These are phyloP conservation scores for Lachnum nothofagi DNA, from an alignment of 2,329 filamentous ascomycete genomes.

Conservation along the genomic window DNA sequence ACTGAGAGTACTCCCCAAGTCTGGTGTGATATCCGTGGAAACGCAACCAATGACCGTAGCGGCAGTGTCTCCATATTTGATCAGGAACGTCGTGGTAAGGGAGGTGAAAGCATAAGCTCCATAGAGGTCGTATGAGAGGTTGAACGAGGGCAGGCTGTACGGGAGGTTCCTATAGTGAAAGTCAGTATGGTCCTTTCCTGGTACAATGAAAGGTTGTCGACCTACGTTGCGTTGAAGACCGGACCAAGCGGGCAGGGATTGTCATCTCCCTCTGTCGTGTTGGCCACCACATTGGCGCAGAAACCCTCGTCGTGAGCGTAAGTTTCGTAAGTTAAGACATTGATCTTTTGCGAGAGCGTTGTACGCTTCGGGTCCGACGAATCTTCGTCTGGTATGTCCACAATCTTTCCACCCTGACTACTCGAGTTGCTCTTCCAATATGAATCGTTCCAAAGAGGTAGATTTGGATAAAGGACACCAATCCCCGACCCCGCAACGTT, in stretches of 20 bases:
- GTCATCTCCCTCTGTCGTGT: no score
- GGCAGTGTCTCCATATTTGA: slow-evolving; percentile 67
- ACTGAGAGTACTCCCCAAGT: slow-evolving; percentile 64
- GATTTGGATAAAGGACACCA: slow-evolving; percentile 39
- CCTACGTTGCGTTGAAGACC: slow-evolving; percentile 56
- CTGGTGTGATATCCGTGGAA: slow-evolving; percentile 76
- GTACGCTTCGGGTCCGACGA: slow-evolving; percentile 51
- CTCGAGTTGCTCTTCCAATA: slow-evolving; percentile 55
- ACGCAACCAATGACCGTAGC: slow-evolving; percentile 71
- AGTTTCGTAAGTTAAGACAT: slow-evolving; percentile 73
- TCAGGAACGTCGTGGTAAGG: slow-evolving; percentile 65
- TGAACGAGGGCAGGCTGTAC: slow-evolving; percentile 63
- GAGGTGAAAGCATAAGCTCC: slow-evolving; percentile 86
- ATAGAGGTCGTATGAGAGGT: slow-evolving; percentile 65
- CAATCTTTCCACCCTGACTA: slow-evolving; percentile 68
- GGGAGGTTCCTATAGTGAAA: slow-evolving; percentile 33
- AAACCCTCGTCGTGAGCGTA: slow-evolving; percentile 56
- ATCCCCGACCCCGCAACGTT: slow-evolving; percentile 72
- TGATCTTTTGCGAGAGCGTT: slow-evolving; percentile 66
- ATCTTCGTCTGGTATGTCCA: slow-evolving; percentile 41
- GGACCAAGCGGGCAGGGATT: slow-evolving; percentile 70
- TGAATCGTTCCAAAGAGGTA: slow-evolving; percentile 56
- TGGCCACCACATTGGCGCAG: slow-evolving; percentile 59
- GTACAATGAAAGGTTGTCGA: background rate
- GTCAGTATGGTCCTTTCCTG: slow-evolving; percentile 6